These are phyloP conservation scores for Lipomyces yamadae DNA, from an alignment of 805 yeast genomes.

Conservation along the genomic window DNA sequence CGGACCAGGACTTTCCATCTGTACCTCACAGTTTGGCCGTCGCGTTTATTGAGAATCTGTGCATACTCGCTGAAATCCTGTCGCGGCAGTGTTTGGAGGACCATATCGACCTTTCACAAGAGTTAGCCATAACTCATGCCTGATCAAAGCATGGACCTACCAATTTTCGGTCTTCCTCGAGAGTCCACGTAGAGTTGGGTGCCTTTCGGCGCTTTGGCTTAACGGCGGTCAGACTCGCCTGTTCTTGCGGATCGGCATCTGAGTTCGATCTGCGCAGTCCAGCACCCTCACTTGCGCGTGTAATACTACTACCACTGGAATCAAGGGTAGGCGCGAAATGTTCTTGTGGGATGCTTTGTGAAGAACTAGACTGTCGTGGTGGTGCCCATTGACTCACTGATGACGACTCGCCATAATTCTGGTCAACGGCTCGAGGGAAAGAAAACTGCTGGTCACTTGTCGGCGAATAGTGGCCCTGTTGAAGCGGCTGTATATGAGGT, in stretches of 20 bases:
- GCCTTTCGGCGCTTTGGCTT: constrained; percentile 40
- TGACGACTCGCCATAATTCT: neutral
- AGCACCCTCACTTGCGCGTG: neutral
- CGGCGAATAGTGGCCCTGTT: neutral
- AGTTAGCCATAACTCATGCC: neutral
- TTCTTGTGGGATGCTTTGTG: neutral
- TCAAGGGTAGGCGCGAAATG: neutral
- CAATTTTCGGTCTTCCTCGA: constrained; percentile 44
- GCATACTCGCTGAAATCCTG: constrained; percentile 46
- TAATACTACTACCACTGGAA: neutral
- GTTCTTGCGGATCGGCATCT: constrained; percentile 2
- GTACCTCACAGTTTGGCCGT: constrained; percentile 46
- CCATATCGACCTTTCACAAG: constrained; percentile 41
- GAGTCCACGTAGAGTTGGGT: constrained; percentile 45
- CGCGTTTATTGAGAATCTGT: constrained; percentile 44
- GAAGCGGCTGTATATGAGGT: neutral
- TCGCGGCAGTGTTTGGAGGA: constrained; percentile 44
- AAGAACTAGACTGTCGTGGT: neutral
- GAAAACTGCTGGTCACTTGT: neutral
- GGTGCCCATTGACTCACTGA: neutral
- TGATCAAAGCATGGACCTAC: constrained; percentile 32
- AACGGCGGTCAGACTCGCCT: neutral
- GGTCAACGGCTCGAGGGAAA: neutral
- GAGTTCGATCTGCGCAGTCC: neutral
- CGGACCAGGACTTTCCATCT: constrained; percentile 46